These are phyloP conservation scores for Neurospora cerealis DNA, from an alignment of 495 filamentous ascomycete genomes.

Conservation along the genomic window DNA sequence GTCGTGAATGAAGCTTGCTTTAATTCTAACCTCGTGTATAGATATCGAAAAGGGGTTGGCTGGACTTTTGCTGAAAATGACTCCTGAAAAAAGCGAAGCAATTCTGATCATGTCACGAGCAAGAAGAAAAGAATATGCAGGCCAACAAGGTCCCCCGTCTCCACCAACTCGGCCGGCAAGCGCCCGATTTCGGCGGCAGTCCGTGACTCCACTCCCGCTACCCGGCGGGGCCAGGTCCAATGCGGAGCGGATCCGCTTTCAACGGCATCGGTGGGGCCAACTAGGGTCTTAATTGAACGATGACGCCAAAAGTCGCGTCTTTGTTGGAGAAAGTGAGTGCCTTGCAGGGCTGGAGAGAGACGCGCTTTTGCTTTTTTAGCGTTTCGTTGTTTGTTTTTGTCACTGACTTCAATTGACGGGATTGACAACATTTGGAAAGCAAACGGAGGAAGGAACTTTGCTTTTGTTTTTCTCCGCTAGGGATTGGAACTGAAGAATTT, in stretches of 20 bases:
- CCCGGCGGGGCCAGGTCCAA: not conserved
- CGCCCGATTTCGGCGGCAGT: not conserved
- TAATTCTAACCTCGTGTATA: not conserved
- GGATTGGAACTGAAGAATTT: no score
- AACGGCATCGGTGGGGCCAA: constrained; percentile 3
- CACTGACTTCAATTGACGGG: not conserved
- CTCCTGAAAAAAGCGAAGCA: not conserved
- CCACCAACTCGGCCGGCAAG: not conserved
- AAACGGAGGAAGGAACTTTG: constrained; percentile 1
- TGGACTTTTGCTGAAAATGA: no score
- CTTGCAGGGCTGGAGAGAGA: not conserved
- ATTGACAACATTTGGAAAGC: not conserved
- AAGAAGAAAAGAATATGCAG: not conserved
- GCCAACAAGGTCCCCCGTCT: not conserved
- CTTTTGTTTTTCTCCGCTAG: no score
- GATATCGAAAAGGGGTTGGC: no score
- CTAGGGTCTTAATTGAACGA: constrained; percentile 5
- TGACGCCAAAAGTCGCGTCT: constrained; percentile 19
- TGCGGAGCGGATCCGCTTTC: not conserved
- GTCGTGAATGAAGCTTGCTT: not conserved
- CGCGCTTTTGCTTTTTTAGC: constrained; percentile 9
- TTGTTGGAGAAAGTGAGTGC: not conserved
- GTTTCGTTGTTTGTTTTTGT: not conserved
- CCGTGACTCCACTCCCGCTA: not conserved
- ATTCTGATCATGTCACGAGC: not conserved